A percentile compares a stretch with the other conserved stretches of the same genome.
Conservation (phyloP, 2,329 filamentous ascomycete species). For the Samsoniella hepiali region DNA sequence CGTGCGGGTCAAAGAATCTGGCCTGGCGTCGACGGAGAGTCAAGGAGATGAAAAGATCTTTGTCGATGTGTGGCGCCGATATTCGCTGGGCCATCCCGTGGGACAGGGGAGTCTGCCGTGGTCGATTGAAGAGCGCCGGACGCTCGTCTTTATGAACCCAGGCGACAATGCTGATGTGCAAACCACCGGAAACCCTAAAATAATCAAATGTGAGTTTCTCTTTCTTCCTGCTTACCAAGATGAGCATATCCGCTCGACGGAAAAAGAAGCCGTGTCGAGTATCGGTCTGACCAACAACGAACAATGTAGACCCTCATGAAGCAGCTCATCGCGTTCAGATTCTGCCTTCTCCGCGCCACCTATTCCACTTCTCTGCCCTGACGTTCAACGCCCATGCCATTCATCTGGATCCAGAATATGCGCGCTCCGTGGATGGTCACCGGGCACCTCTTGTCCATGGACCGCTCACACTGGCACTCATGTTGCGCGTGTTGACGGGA, state of each 20-base stretch:
- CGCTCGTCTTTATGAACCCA: constrained; percentile 48
- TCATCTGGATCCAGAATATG: constrained; percentile 75
- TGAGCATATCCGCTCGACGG: not conserved
- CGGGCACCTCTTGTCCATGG: constrained; percentile 79
- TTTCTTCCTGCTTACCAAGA: not conserved
- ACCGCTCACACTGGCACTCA: constrained; percentile 72
- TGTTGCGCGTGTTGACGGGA: constrained; percentile 61
- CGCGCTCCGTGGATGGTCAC: constrained; percentile 69
- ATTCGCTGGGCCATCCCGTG: constrained; percentile 31
- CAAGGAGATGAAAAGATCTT: constrained; percentile 44
- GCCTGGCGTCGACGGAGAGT: not conserved
- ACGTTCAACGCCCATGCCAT: constrained; percentile 92
- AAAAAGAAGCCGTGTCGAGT: not conserved
- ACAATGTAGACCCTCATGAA: constrained; percentile 31
- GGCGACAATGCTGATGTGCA: not conserved
- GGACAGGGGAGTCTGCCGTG: constrained; percentile 17
- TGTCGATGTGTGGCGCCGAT: constrained; percentile 49
- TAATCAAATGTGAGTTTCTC: constrained; percentile 9
- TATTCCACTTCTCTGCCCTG: constrained; percentile 88
- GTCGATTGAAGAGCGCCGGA: constrained; percentile 46
- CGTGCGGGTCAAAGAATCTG: constrained; percentile 29
- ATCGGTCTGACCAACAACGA: not conserved
- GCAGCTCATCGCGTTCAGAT: constrained; percentile 49
- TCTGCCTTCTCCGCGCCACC: constrained; percentile 63
- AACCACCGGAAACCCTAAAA: not conserved